These are phyloP conservation scores for Sporothrix dimorphospora DNA, from an alignment of 2,329 filamentous ascomycete species.

Conservation along the genomic window DNA sequence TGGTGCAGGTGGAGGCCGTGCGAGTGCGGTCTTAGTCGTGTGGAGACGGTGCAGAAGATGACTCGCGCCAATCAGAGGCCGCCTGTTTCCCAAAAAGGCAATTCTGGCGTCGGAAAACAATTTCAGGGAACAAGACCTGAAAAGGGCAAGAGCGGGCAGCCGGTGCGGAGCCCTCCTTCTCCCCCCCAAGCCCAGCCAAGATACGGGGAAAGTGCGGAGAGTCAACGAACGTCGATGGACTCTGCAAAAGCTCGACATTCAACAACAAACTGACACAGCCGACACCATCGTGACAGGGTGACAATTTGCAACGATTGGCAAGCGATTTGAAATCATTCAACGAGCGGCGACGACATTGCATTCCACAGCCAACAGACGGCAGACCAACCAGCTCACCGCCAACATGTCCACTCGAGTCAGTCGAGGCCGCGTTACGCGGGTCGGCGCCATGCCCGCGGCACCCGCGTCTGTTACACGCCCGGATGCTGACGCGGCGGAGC, in stretches of 20 bases:
- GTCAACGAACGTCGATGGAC: not conserved
- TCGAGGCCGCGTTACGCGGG: not conserved
- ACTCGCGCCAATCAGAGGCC: constrained; percentile 4
- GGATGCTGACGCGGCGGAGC: constrained; percentile 14
- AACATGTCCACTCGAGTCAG: constrained; percentile 9
- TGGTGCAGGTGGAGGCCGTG: not conserved
- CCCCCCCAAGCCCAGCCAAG: not conserved
- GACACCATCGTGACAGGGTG: not conserved
- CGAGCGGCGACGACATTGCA: no score
- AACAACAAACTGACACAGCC: not conserved
- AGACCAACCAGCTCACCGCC: not conserved
- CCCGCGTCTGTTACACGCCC: not conserved
- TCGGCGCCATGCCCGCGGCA: not conserved
- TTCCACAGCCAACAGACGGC: no score
- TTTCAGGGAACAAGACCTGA: not conserved
- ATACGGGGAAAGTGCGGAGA: not conserved
- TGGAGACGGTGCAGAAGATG: not conserved
- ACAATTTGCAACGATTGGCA: not conserved
- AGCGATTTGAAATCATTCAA: not conserved
- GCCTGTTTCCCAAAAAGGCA: not conserved
- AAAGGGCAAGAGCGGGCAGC: not conserved
- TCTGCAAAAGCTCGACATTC: not conserved
- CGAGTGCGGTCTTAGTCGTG: not conserved
- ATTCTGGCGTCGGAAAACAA: not conserved
- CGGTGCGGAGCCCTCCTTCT: not conserved